phyloP scores from a whole-genome alignment of 371 early-diverging fungal genomes.

The Lichtheimia ornata region DNA sequence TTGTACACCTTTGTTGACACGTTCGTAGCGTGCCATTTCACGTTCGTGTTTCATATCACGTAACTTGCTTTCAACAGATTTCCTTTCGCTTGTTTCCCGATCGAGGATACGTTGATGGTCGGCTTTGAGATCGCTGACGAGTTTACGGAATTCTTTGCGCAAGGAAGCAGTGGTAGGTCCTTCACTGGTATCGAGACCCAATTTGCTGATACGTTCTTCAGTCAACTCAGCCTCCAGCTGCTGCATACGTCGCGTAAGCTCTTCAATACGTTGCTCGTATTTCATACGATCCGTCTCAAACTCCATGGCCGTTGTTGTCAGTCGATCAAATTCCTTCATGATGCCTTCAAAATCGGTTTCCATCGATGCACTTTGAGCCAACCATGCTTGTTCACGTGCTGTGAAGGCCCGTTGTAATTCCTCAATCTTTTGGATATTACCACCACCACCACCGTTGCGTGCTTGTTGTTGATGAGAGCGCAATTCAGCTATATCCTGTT shows the following conservation, averaged over 20 bases:
- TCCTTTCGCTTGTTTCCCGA: conserved; percentile 56
- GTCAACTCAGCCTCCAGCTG: conserved; percentile 35
- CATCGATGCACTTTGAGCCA: conserved; percentile 41
- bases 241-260: conserved; percentile 30
- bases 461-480: neutral
- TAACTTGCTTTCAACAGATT: conserved; percentile 46
- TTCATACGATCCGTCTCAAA: conserved; percentile 51
- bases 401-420: conserved; percentile 39
- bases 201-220: conserved; percentile 38
- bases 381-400: conserved; percentile 40
- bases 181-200: conserved; percentile 22
- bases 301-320: conserved; percentile 56
- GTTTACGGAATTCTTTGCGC: conserved; percentile 61
- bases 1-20: conserved; percentile 53
- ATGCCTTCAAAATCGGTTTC: conserved; percentile 59
- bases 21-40: conserved; percentile 51
- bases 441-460: neutral
- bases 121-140: conserved; percentile 55
- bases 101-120: conserved; percentile 59
- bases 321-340: conserved; percentile 56
- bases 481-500: conserved; percentile 21
- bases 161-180: conserved; percentile 54
- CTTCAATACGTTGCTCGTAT: conserved; percentile 45
- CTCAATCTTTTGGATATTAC: conserved; percentile 12
- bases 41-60: conserved; percentile 60